A percentile compares a stretch with the other conserved stretches of the same genome.
phyloP scores from a whole-genome alignment of 129 eudicot genomes.

The Tagetes patula region DNA sequence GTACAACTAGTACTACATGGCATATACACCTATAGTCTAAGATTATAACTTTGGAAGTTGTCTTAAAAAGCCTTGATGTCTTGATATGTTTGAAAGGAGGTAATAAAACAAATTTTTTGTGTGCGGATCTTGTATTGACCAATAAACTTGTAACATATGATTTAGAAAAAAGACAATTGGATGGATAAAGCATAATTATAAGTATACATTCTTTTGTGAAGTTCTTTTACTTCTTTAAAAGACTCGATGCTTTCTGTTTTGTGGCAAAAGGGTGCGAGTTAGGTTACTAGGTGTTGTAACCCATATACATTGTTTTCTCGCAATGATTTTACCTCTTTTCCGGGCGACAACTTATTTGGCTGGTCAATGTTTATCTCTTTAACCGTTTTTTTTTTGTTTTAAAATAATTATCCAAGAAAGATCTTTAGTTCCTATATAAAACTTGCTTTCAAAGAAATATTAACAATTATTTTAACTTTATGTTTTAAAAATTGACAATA shows the following conservation, averaged over 20 bases:
- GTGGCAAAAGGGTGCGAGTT: neutral
- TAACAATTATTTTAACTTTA: too few relatives aligned
- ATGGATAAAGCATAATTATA: constrained; percentile 74
- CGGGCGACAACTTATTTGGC: neutral
- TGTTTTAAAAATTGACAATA: too few relatives aligned
- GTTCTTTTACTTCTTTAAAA: neutral
- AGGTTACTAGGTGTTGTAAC: neutral
- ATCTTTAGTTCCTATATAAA: too few relatives aligned
- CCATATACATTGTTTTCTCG: neutral
- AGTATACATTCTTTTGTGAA: constrained; percentile 28
- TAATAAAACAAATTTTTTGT: constrained; percentile 18
- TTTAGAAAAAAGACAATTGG: constrained; percentile 76
- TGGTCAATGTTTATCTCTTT: neutral
- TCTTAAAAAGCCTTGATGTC: constrained; percentile 8
- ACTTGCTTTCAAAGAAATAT: neutral
- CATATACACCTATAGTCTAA: neutral
- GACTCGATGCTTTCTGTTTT: neutral
- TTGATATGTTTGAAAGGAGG: neutral
- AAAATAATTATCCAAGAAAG: too few relatives aligned
- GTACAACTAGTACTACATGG: constrained; percentile 5
- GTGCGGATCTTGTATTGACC: constrained; percentile 72
- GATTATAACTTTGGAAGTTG: neutral
- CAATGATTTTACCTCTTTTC: neutral
- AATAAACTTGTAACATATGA: constrained; percentile 74
- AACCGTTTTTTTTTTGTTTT: too few relatives aligned